phyloP scores from a whole-genome alignment of 2,329 filamentous ascomycete genomes.

The Cyphellophora europaea region DNA sequence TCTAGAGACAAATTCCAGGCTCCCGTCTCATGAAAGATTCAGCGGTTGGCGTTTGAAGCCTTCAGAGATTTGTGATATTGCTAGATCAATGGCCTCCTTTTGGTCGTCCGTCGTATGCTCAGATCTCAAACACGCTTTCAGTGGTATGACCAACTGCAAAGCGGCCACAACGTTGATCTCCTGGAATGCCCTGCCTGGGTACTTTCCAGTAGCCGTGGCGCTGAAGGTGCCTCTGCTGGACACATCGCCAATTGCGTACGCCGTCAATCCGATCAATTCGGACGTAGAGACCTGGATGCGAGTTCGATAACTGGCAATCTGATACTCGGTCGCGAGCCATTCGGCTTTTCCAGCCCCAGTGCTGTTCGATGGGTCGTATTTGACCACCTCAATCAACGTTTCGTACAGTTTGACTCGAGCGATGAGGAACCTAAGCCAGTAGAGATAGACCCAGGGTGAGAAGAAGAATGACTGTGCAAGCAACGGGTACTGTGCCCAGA shows the following conservation, averaged over 20 bases:
- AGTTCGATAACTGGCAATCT: conserved; percentile 9
- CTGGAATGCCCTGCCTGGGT: conserved; percentile 2
- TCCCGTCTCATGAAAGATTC: not conserved
- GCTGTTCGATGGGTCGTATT: conserved; percentile 2
- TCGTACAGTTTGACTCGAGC: conserved; percentile 19
- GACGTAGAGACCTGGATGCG: conserved; percentile 11
- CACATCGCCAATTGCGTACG: conserved; percentile 17
- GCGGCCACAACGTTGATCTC: conserved; percentile 18
- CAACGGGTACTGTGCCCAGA: conserved; percentile 17
- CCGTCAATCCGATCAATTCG: conserved; percentile 16
- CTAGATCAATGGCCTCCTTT: conserved; percentile 17
- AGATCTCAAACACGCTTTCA: conserved; percentile 16
- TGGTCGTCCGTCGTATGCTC: conserved; percentile 13
- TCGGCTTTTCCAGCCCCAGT: not conserved
- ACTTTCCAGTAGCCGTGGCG: conserved; percentile 6
- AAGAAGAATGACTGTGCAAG: conserved; percentile 15
- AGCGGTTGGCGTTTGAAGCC: conserved; percentile 15
- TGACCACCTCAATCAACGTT: conserved; percentile 13
- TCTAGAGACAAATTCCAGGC: not conserved
- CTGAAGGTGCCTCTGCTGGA: conserved; percentile 12
- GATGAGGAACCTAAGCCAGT: conserved; percentile 16
- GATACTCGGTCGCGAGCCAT: conserved; percentile 2
- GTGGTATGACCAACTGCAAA: conserved; percentile 18
- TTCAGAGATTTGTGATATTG: conserved; percentile 18
- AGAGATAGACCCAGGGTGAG: conserved; percentile 17